Evolutionary conservation across 768 basidiomycete genomes (phyloP).

Genomic region (Kwoniella sp.): DNA sequence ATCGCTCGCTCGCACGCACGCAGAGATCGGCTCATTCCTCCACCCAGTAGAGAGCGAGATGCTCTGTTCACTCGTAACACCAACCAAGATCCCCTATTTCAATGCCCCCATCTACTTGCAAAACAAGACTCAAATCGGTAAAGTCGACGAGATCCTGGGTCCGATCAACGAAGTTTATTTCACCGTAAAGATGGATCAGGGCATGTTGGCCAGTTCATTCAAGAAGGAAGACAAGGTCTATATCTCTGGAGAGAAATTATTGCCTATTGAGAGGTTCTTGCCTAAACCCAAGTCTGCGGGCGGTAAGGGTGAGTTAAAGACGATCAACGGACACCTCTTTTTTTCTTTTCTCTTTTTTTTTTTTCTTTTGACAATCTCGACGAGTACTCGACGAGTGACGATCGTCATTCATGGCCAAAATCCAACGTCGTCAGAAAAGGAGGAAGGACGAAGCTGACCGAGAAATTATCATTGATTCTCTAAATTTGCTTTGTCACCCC

Average conservation of each 20-base stretch:
- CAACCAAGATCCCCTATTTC: constrained; percentile 96
- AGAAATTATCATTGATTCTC: no score
- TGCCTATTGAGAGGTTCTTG: constrained; percentile 93
- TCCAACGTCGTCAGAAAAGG: no score
- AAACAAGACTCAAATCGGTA: constrained; percentile 59
- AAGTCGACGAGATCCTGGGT: constrained; percentile 98
- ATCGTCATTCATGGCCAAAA: no score
- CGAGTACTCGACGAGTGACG: no score
- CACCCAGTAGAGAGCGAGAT: constrained; percentile 98
- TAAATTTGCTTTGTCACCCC: no score
- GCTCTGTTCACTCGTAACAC: constrained; percentile 81
- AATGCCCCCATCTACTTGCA: constrained; percentile 59
- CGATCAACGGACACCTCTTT: no score
- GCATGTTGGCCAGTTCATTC: constrained; percentile 93
- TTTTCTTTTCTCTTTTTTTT: no score
- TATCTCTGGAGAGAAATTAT: constrained; percentile 93
- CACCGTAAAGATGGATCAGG: constrained; percentile 93
- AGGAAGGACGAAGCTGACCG: no score
- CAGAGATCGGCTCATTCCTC: constrained; percentile 88
- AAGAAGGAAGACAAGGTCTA: constrained; percentile 98
- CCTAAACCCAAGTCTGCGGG: constrained; percentile 88
- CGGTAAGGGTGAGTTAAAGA: constrained; percentile 58
- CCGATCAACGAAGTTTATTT: constrained; percentile 99
- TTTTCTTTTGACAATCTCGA: no score
- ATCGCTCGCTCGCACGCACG: neutral